Evolutionary conservation across 1,139 yeast genomes (phyloP), one percentile per base, ranked within the genome.

Genomic region (Suhomyces atakaporum): DNA sequence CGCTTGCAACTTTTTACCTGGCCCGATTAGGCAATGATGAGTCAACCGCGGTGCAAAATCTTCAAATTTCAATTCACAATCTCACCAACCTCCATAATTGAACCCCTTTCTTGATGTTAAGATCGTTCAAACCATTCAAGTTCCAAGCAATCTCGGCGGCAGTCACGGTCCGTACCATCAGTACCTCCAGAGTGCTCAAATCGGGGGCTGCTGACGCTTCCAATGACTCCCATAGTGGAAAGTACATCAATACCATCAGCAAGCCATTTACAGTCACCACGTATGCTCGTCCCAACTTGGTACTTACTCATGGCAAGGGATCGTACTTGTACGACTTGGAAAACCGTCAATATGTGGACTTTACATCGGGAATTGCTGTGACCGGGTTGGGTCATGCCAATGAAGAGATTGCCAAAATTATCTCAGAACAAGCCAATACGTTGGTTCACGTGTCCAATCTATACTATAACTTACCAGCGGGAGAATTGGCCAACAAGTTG

Each of bases 301-400:
- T 81, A 8, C 68, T 82, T 43, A 75, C 81, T 24, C 81, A 77
- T 39, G 96, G 95, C 12, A 66, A 81, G 51, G 95, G 95, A 4
- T 75, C 88, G 10, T 65, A 73, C 42, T 60, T 88, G 40, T 86
- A 82, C 69, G 98, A 92, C 56, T 64, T 84, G 36, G 90, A 85
- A 53, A 75, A 85, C 53, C 70, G 83, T 35, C 75, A 84, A 54
- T 92, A 84, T 57, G 74, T 92, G 36, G 98, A 92, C 58, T 90
- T 92, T 62, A 82, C 90, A 2, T 89, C 97, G 2, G 98, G 98
- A 34, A 89, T 92, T 49, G 97, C 98, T 1, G 98, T 92, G 11
- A 90, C 96, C n/a, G 82, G 86, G 1, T 69, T 92, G 45, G 98
- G 98, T 3, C 98, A 92, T 60, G 70, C 89, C 21, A 76, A 92